Evolutionary conservation across 75 land plant genomes (phyloP).

Genomic region (Gnetum montanum): DNA sequence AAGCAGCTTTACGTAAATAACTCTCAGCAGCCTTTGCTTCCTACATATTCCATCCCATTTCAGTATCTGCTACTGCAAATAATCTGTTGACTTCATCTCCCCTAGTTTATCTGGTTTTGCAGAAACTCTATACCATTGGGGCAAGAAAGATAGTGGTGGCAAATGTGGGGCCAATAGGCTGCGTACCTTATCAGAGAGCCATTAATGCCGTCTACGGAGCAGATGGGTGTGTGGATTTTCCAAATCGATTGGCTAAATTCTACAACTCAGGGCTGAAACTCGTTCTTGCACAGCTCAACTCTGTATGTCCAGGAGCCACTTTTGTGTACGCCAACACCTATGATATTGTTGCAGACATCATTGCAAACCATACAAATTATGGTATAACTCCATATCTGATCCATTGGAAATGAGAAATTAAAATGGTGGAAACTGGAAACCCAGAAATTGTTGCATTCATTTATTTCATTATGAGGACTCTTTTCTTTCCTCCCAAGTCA

Average conservation of each 20-base stretch:
- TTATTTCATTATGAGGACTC: too few species aligned
- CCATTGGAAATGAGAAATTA: too few species aligned
- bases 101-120: constrained; percentile 1
- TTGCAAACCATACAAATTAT: constrained; percentile 26
- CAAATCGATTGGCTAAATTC: constrained; percentile 30
- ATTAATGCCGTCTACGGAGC: constrained; percentile 5
- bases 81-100: not conserved
- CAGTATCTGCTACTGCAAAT: not conserved
- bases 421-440: too few species aligned
- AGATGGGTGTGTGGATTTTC: constrained; percentile 22
- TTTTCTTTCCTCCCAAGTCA: too few species aligned
- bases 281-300: constrained; percentile 28
- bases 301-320: constrained; percentile 19
- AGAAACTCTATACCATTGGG: constrained; percentile 50
- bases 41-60: not conserved
- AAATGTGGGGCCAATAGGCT: constrained; percentile 67
- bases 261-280: constrained; percentile 37
- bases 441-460: too few species aligned
- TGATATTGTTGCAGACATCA: constrained; percentile 21
- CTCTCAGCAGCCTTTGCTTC: not conserved
- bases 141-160: constrained; percentile 58
- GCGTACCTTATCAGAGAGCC: constrained; percentile 62
- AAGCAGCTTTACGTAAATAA: constrained; percentile 34
- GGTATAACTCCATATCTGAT: constrained; percentile 33
- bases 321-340: constrained; percentile 64